A percentile compares a stretch with the other conserved stretches of the same genome.
phyloP scores from a whole-genome alignment of 306 rosid genomes.

The Medicago arabica region DNA sequence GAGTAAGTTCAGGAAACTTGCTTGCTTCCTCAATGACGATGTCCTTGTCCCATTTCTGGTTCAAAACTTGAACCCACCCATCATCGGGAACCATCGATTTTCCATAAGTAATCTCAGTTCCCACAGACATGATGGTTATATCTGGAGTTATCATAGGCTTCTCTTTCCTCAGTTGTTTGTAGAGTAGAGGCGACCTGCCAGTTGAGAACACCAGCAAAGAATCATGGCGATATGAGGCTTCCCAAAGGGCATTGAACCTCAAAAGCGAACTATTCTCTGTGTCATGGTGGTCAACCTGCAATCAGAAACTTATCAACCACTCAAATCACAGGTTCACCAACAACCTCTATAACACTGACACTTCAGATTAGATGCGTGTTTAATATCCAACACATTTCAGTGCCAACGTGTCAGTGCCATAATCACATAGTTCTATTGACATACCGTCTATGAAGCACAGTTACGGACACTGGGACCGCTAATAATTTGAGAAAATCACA shows the following conservation, averaged over 20 bases:
- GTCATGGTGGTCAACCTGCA: constrained; percentile 96
- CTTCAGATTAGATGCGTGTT: background rate
- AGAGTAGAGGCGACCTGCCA: constrained; percentile 89
- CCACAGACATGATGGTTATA: constrained; percentile 93
- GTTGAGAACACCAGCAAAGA: constrained; percentile 93
- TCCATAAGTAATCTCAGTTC: constrained; percentile 97
- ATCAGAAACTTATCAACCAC: constrained; percentile 38
- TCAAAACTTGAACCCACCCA: constrained; percentile 86
- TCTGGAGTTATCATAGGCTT: constrained; percentile 98
- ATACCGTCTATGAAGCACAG: too few relatives aligned
- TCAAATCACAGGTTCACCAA: constrained; percentile 26
- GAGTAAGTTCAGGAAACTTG: constrained; percentile 78
- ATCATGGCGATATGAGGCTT: constrained; percentile 80
- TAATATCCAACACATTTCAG: background rate
- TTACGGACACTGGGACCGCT: too few relatives aligned
- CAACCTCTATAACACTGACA: background rate
- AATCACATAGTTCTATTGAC: too few relatives aligned
- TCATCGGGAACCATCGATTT: constrained; percentile 79
- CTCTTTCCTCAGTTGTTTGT: constrained; percentile 86
- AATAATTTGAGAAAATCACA: too few relatives aligned
- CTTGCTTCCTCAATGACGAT: constrained; percentile 76
- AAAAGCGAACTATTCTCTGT: constrained; percentile 78
- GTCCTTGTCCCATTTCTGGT: constrained; percentile 79
- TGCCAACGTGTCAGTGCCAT: background rate
- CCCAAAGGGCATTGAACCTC: constrained; percentile 93